Percentiles rank a stretch among this genome's conserved stretches.
These are phyloP conservation scores for Cubamyces sp. DNA, from an alignment of 768 basidiomycete genomes.

Conservation along the genomic window DNA sequence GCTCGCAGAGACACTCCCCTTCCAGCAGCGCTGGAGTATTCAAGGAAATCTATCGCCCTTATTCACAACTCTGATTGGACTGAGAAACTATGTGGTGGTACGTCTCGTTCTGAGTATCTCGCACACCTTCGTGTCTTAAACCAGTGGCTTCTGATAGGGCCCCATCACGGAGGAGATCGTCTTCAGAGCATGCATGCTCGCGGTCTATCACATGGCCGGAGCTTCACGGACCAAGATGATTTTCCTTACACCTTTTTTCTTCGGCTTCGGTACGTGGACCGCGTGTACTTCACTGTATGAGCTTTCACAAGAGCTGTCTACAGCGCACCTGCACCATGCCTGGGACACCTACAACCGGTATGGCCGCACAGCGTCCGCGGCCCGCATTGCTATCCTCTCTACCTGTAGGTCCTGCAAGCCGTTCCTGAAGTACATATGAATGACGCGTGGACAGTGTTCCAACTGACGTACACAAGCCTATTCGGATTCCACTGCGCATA, in stretches of 20 bases:
- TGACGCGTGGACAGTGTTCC: slow-evolving; percentile 62
- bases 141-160: slow-evolving; percentile 52
- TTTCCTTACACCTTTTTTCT: slow-evolving; percentile 81
- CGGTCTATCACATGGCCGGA: slow-evolving; percentile 70
- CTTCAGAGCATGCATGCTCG: slow-evolving; percentile 84
- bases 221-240: slow-evolving; percentile 62
- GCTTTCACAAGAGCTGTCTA: neutral
- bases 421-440: neutral
- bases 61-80: slow-evolving; percentile 57
- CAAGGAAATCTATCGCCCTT: slow-evolving; percentile 41
- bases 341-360: slow-evolving; percentile 81
- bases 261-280: slow-evolving; percentile 74
- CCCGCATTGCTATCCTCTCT: slow-evolving; percentile 60
- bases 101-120: slow-evolving; percentile 25
- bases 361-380: slow-evolving; percentile 69
- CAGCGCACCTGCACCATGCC: slow-evolving; percentile 93
- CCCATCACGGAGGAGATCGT: slow-evolving; percentile 93
- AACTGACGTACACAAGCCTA: slow-evolving; percentile 87
- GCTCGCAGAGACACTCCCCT: slow-evolving; percentile 53
- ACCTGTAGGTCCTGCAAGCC: slow-evolving; percentile 47
- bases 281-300: neutral
- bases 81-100: slow-evolving; percentile 71
- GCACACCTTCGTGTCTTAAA: neutral
- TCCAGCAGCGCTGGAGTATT: slow-evolving; percentile 55
- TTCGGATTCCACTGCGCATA: slow-evolving; percentile 90